Conservation (phyloP, 192 early-diverging fungal species). For the Linnemannia exigua region DNA sequence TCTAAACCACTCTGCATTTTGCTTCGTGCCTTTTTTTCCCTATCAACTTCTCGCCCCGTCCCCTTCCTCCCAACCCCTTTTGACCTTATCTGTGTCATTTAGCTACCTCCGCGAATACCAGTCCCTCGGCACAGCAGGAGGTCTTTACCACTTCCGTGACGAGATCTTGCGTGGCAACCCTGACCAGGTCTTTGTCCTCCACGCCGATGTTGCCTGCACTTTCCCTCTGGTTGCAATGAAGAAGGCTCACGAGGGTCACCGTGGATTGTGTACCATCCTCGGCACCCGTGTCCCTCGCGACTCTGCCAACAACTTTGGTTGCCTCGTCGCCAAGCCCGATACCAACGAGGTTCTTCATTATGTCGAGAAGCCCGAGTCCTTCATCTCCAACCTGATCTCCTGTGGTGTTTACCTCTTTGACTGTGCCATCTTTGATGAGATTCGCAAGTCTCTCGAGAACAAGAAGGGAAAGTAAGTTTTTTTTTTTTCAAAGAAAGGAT, state of each 20-base stretch:
- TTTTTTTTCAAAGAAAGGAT: not conserved
- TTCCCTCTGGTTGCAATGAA: slow-evolving; percentile 94
- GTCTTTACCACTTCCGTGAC: slow-evolving; percentile 99
- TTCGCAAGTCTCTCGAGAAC: slow-evolving; percentile 82
- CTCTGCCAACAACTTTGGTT: slow-evolving; percentile 90
- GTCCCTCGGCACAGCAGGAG: slow-evolving; percentile 96
- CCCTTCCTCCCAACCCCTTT: not conserved
- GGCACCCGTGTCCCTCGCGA: slow-evolving; percentile 87
- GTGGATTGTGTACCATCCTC: slow-evolving; percentile 90
- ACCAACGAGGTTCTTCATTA: slow-evolving; percentile 96
- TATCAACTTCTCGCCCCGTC: not conserved
- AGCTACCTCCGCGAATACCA: slow-evolving; percentile 99
- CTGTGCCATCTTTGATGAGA: slow-evolving; percentile 87
- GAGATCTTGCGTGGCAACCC: slow-evolving; percentile 94
- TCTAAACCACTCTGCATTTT: not conserved
- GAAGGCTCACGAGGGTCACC: slow-evolving; percentile 84
- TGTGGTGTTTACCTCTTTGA: slow-evolving; percentile 97
- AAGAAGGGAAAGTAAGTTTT: slow-evolving; percentile 66
- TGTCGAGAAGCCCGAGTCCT: slow-evolving; percentile 98
- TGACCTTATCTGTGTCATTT: not conserved
- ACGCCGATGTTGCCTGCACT: slow-evolving; percentile 96
- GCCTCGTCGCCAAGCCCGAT: slow-evolving; percentile 90
- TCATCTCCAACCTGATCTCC: slow-evolving; percentile 94
- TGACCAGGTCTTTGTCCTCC: slow-evolving; percentile 95
- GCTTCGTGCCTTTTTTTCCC: not conserved